A percentile compares a stretch with the other conserved stretches of the same genome.
phyloP scores from a whole-genome alignment of 176 grass and related monocot genomes.

The sorghum (Sorghum bicolor) region DNA sequence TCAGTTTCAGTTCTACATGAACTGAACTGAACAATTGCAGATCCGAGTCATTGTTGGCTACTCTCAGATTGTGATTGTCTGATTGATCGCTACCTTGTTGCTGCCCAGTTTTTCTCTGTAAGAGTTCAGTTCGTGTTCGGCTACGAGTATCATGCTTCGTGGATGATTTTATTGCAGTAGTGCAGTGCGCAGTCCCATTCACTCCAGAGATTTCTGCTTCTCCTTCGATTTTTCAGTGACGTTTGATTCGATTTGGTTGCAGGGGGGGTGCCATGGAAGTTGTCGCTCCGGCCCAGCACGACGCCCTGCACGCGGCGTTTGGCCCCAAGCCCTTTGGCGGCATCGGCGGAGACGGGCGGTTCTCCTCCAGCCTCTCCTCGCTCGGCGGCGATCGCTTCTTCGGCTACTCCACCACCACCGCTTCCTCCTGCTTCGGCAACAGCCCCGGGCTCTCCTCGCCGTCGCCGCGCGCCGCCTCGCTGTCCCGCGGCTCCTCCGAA shows the following conservation, averaged over 20 bases:
- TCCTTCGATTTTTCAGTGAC: background rate
- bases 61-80: background rate
- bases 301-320: constrained; percentile 32
- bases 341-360: constrained; percentile 34
- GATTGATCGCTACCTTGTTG: background rate
- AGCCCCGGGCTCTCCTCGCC: background rate
- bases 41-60: background rate
- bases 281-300: constrained; percentile 44
- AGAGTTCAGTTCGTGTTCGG: background rate
- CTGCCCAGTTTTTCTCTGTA: background rate
- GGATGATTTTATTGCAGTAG: background rate
- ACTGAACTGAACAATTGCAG: background rate
- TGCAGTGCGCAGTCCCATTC: background rate
- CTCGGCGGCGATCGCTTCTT: constrained; percentile 52
- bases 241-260: constrained; percentile 30
- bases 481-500: constrained; percentile 43
- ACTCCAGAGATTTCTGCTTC: background rate
- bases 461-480: constrained; percentile 33
- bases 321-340: constrained; percentile 27
- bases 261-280: constrained; percentile 50
- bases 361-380: constrained; percentile 20
- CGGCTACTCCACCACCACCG: constrained; percentile 32
- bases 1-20: background rate
- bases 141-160: background rate
- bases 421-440: constrained; percentile 15